A percentile compares a stretch with the other conserved stretches of the same genome.
Evolutionary conservation across 164 flowering plant species (phyloP).

Genomic region (Chimonanthus praecox): DNA sequence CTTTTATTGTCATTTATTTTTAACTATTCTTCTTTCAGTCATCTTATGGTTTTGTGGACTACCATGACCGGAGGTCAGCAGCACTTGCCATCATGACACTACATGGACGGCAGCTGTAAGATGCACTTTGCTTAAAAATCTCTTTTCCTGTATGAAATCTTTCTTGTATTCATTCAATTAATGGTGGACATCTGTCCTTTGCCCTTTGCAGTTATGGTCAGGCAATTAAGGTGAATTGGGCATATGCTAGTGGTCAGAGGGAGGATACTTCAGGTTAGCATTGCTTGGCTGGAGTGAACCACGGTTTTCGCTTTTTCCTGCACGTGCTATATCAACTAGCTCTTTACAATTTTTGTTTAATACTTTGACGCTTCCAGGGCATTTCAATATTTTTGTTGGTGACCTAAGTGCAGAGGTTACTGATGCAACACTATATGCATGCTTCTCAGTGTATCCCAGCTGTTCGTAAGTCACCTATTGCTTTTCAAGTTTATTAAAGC

Average conservation of each 20-base stretch:
- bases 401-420: slow-evolving; percentile 93
- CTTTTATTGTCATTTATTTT: not conserved
- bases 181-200: slow-evolving; percentile 2
- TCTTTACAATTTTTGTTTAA: not conserved
- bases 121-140: not conserved
- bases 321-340: not conserved
- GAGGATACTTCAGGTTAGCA: slow-evolving; percentile 83
- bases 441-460: slow-evolving; percentile 79
- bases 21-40: slow-evolving; percentile 51
- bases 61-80: slow-evolving; percentile 91
- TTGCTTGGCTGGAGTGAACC: not conserved
- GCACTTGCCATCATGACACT: slow-evolving; percentile 82
- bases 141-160: not conserved
- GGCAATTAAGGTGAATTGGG: slow-evolving; percentile 99
- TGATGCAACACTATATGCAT: slow-evolving; percentile 80
- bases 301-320: not conserved
- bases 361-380: slow-evolving; percentile 36
- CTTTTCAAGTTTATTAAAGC: not conserved
- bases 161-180: not conserved
- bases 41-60: slow-evolving; percentile 94
- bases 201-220: slow-evolving; percentile 81
- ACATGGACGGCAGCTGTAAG: slow-evolving; percentile 95
- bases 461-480: slow-evolving; percentile 66
- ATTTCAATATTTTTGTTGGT: slow-evolving; percentile 86
- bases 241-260: slow-evolving; percentile 96